phyloP scores from a whole-genome alignment of 805 yeast species.

The Ogataea ganodermae region DNA sequence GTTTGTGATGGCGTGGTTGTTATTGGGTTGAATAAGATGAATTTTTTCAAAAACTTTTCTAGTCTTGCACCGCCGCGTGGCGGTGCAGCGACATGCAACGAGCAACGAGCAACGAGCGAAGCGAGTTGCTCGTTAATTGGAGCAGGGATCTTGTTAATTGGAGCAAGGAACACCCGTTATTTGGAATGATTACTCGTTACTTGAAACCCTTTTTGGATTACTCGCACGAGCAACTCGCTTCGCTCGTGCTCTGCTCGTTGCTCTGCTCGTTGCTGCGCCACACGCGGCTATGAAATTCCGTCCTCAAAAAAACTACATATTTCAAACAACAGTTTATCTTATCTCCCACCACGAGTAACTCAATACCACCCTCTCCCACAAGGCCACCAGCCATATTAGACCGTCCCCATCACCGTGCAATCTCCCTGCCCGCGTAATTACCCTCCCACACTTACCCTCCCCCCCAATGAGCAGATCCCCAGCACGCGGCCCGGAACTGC shows the following conservation, averaged over 20 bases:
- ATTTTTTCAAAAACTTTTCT: neutral
- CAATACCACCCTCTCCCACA: neutral
- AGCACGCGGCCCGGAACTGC: slow-evolving; percentile 14
- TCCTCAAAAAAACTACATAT: neutral
- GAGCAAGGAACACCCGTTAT: too few relatives aligned
- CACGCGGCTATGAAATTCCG: neutral
- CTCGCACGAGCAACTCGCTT: neutral
- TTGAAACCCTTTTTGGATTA: too few relatives aligned
- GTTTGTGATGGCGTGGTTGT: neutral
- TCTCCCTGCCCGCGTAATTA: neutral
- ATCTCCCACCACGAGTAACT: neutral
- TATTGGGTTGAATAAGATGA: neutral
- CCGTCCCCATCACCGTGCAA: neutral
- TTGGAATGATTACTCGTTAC: too few relatives aligned
- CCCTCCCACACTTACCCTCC: neutral
- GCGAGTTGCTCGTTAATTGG: too few relatives aligned
- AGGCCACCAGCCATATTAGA: neutral
- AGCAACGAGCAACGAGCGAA: too few relatives aligned
- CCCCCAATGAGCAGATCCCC: slow-evolving; percentile 18
- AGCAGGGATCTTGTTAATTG: too few relatives aligned
- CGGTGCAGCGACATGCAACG: too few relatives aligned
- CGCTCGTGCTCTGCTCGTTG: neutral
- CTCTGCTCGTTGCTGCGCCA: neutral
- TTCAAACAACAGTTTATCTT: slow-evolving; percentile 3
- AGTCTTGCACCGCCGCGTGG: too few relatives aligned